Conservation (phyloP, 441 rosid species). For the Populus hybrid region DNA sequence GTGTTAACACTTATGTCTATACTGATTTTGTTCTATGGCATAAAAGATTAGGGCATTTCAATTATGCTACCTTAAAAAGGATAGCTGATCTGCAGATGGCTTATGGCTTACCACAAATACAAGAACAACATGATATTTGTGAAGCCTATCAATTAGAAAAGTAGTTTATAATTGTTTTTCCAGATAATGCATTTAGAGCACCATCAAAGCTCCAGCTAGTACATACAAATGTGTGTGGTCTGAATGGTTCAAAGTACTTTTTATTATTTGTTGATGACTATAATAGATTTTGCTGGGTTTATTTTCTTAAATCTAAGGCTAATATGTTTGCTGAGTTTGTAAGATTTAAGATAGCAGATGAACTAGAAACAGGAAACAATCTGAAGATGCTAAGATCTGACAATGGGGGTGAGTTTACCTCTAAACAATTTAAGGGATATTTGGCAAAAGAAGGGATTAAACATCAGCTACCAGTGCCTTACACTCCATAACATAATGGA, state of each 20-base stretch:
- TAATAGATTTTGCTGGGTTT: not conserved
- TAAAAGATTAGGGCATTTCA: too few species aligned
- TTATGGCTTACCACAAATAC: too few species aligned
- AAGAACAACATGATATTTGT: too few species aligned
- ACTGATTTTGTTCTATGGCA: too few species aligned
- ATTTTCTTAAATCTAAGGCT: not conserved
- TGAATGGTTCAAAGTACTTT: not conserved
- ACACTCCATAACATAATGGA: too few species aligned
- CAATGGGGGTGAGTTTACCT: not conserved
- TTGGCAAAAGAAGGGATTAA: not conserved
- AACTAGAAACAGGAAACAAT: not conserved
- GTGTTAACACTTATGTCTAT: too few species aligned
- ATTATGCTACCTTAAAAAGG: too few species aligned
- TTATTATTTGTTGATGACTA: not conserved
- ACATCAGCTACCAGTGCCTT: too few species aligned
- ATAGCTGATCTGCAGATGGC: too few species aligned
- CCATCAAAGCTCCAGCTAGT: not conserved
- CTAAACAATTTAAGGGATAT: not conserved
- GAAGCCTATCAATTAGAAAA: too few species aligned
- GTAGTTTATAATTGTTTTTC: too few species aligned
- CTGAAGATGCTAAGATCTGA: not conserved
- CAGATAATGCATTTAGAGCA: not conserved
- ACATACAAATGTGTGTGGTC: not conserved
- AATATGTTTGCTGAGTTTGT: not conserved
- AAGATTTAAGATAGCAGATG: not conserved